phyloP scores from a whole-genome alignment of 352 stramenopile genomes.

The Globisporangium solare region DNA sequence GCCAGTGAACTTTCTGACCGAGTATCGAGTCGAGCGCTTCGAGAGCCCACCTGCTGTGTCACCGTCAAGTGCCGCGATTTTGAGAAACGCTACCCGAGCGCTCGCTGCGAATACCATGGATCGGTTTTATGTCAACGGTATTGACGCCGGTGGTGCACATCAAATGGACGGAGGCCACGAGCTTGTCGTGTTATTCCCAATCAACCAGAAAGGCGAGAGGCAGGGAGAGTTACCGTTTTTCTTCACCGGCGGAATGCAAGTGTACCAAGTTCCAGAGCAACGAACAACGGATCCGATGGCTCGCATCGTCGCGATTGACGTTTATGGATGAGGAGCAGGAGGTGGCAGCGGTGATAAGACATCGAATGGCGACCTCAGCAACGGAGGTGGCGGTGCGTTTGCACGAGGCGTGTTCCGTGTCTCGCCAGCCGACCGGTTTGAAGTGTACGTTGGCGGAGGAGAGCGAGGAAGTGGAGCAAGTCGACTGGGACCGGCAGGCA shows the following conservation, averaged over 20 bases:
- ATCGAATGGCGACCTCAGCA: slow-evolving; percentile 16
- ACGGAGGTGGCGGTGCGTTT: slow-evolving; percentile 74
- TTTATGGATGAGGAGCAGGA: slow-evolving; percentile 78
- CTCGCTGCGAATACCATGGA: slow-evolving; percentile 41
- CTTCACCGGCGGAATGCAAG: slow-evolving; percentile 28
- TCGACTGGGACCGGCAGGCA: slow-evolving; percentile 7
- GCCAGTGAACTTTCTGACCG: slow-evolving; percentile 35
- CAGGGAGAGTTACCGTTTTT: slow-evolving; percentile 40
- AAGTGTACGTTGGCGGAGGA: slow-evolving; percentile 61
- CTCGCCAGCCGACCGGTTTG: slow-evolving; percentile 32
- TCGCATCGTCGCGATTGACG: slow-evolving; percentile 56
- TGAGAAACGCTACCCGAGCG: slow-evolving; percentile 24
- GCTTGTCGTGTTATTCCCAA: slow-evolving; percentile 53
- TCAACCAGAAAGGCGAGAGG: slow-evolving; percentile 37
- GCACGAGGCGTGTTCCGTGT: slow-evolving; percentile 47
- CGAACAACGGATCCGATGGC: slow-evolving; percentile 11
- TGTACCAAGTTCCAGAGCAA: slow-evolving; percentile 23
- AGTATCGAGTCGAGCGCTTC: slow-evolving; percentile 9
- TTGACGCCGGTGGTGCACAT: slow-evolving; percentile 35
- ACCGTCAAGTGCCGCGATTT: not conserved
- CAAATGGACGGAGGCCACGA: slow-evolving; percentile 41
- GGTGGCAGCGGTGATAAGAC: slow-evolving; percentile 46
- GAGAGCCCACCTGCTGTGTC: not conserved
- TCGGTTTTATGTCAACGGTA: slow-evolving; percentile 57
- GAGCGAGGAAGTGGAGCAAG: slow-evolving; percentile 21